phyloP scores from a whole-genome alignment of 768 basidiomycete species.

The Lactarius trivialis region DNA sequence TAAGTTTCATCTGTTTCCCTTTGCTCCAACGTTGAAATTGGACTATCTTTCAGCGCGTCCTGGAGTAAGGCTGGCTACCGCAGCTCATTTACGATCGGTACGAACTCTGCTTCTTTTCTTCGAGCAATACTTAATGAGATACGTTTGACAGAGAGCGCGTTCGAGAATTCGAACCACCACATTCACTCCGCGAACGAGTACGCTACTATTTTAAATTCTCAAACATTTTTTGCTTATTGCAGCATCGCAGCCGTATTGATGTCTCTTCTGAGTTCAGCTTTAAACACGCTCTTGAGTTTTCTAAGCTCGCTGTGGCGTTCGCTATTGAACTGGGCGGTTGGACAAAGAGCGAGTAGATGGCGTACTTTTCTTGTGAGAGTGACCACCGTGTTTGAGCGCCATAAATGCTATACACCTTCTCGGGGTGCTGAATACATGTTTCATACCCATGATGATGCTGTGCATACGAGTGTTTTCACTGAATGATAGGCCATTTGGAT shows the following conservation, averaged over 20 bases:
- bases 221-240: conserved; percentile 16
- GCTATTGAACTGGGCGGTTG: conserved; percentile 47
- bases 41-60: conserved; percentile 49
- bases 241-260: conserved; percentile 60
- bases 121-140: conserved; percentile 7
- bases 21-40: too few relatives aligned
- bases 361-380: neutral
- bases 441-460: neutral
- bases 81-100: conserved; percentile 77
- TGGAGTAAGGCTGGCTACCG: conserved; percentile 86
- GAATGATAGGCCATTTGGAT: neutral
- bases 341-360: conserved; percentile 27
- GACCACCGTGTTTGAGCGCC: neutral
- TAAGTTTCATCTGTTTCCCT: conserved; percentile 34
- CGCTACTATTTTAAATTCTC: conserved; percentile 29
- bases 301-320: conserved; percentile 47
- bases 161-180: conserved; percentile 72
- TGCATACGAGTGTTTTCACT: neutral
- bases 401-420: neutral
- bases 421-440: neutral
- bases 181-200: conserved; percentile 82
- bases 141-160: conserved; percentile 48
- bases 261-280: conserved; percentile 87
- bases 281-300: conserved; percentile 71
- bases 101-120: conserved; percentile 22